Conservation (phyloP, 176 grass and related monocot species). For the bread wheat (Triticum aestivum) region IWGSC_CS_RefSeq_v2.1 NC_057807.1:704863232-704863731, state of each 20-base stretch:
- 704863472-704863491: constrained; percentile 4
- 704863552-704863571: no score
- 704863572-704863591: no score
- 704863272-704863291: constrained; percentile 41
- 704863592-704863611: constrained; percentile 37
- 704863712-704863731: constrained; percentile 92
- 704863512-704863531: neutral
- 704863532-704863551: no score
- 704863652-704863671: constrained; percentile 56
- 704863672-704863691: constrained; percentile 64
- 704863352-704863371: constrained; percentile 81
- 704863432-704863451: constrained; percentile 22
- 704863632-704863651: constrained; percentile 85
- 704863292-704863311: constrained; percentile 40
- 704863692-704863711: constrained; percentile 76
- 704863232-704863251: neutral
- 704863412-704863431: constrained; percentile 76
- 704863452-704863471: neutral
- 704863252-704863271: constrained; percentile 32
- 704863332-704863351: constrained; percentile 72
- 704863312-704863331: constrained; percentile 34
- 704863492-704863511: neutral
- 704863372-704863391: constrained; percentile 71
- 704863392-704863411: constrained; percentile 78
- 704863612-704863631: constrained; percentile 79